phyloP scores from a whole-genome alignment of 169 alveolate genomes.

The Amoebophrya sp. region DNA sequence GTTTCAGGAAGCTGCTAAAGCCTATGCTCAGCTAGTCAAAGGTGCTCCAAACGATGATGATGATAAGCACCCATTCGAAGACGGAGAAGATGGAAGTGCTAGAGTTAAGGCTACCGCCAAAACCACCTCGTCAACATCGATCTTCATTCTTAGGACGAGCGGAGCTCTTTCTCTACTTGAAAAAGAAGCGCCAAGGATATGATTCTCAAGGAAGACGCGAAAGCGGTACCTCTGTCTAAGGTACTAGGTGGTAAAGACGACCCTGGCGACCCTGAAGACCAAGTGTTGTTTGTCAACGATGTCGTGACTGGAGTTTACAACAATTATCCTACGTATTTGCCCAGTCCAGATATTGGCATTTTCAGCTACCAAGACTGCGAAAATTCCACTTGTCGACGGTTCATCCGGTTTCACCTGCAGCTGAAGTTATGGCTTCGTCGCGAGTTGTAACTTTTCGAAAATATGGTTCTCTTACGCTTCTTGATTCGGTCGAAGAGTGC shows the following conservation, averaged over 20 bases:
- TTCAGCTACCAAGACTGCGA: slow-evolving; percentile 17
- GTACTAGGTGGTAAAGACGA: not conserved
- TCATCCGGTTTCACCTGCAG: not conserved
- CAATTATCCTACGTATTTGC: not conserved
- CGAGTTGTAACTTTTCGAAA: too few relatives aligned
- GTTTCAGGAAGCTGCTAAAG: slow-evolving; percentile 1
- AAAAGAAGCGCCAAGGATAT: too few relatives aligned
- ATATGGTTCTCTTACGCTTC: too few relatives aligned
- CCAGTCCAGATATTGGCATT: not conserved
- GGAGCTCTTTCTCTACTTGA: too few relatives aligned
- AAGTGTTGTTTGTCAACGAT: not conserved
- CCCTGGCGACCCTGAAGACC: not conserved
- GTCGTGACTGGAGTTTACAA: not conserved
- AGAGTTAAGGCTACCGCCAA: not conserved
- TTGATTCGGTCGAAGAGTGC: too few relatives aligned
- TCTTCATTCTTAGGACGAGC: too few relatives aligned
- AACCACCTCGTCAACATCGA: too few relatives aligned
- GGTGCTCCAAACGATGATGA: not conserved
- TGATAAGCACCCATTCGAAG: too few relatives aligned
- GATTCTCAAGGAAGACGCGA: too few relatives aligned
- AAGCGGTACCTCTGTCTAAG: too few relatives aligned
- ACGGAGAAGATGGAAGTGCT: not conserved
- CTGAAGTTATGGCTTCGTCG: too few relatives aligned
- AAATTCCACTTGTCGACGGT: not conserved
- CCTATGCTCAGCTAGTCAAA: not conserved